Evolutionary conservation across 2,329 filamentous ascomycete genomes (phyloP).

Genomic region (Alternaria arborescens): DNA sequence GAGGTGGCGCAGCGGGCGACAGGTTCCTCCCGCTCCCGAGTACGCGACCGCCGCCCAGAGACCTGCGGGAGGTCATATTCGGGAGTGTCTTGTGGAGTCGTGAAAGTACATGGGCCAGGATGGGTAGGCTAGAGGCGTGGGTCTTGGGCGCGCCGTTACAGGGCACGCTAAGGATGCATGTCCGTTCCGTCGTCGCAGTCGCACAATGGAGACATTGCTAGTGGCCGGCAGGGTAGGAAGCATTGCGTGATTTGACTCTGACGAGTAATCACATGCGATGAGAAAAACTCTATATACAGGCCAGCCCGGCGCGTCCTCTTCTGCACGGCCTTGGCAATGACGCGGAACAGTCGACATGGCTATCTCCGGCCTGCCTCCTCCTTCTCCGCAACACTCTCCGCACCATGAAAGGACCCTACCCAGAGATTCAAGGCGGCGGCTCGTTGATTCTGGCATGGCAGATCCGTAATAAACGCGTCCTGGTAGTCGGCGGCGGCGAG

Average conservation of each 20-base stretch:
- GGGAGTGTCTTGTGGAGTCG: conserved; percentile 29
- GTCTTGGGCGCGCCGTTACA: conserved; percentile 24
- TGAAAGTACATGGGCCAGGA: conserved; percentile 27
- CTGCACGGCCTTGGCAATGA: conserved; percentile 23
- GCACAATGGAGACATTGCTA: not conserved
- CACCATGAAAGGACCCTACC: conserved; percentile 67
- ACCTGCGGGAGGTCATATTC: conserved; percentile 62
- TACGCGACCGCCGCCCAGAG: conserved; percentile 87
- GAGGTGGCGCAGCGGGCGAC: conserved; percentile 67
- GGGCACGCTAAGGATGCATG: conserved; percentile 28
- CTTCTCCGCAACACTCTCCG: conserved; percentile 28
- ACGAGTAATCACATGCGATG: not conserved
- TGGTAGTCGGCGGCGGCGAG: conserved; percentile 96
- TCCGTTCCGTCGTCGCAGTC: conserved; percentile 7
- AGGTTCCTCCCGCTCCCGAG: conserved; percentile 86
- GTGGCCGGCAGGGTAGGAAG: not conserved
- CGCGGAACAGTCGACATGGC: conserved; percentile 20
- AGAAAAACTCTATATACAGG: not conserved
- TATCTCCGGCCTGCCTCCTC: conserved; percentile 36
- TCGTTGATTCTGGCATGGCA: conserved; percentile 97
- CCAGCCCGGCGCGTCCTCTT: not conserved
- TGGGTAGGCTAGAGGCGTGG: conserved; percentile 17
- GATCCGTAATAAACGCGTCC: conserved; percentile 82
- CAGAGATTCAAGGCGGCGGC: conserved; percentile 85
- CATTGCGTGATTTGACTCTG: not conserved